These are phyloP conservation scores for Phlebiopsis gigantea DNA, from an alignment of 768 basidiomycete species.

Conservation along the genomic window DNA sequence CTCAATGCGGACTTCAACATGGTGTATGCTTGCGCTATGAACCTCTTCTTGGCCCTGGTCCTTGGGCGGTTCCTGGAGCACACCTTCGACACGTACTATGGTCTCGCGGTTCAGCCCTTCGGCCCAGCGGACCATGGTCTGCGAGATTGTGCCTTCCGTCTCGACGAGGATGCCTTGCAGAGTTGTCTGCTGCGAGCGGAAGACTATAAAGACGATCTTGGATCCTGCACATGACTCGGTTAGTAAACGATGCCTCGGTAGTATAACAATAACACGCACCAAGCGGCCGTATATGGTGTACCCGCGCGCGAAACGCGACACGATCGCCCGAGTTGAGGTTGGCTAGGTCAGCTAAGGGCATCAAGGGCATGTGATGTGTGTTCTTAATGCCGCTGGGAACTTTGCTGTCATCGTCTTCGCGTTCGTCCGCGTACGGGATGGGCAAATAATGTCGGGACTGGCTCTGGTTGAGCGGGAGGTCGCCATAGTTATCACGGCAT, in stretches of 20 bases:
- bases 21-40: constrained; percentile 83
- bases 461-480: constrained; percentile 85
- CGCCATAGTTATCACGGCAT: constrained; percentile 54
- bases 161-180: constrained; percentile 81
- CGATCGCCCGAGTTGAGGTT: constrained; percentile 57
- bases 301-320: constrained; percentile 80
- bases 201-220: constrained; percentile 90
- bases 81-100: constrained; percentile 85
- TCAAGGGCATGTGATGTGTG: neutral
- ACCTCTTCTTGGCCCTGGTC: constrained; percentile 41
- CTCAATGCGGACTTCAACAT: constrained; percentile 78
- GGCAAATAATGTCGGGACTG: constrained; percentile 30
- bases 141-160: constrained; percentile 58
- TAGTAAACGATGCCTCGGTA: neutral
- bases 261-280: constrained; percentile 7
- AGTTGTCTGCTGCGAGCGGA: constrained; percentile 80
- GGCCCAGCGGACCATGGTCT: constrained; percentile 97
- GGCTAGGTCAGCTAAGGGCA: constrained; percentile 31
- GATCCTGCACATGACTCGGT: constrained; percentile 45
- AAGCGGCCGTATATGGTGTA: constrained; percentile 88
- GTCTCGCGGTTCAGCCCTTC: constrained; percentile 74
- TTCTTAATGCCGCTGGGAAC: neutral
- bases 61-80: constrained; percentile 71
- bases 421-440: constrained; percentile 1
- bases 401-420: neutral